Base-by-base conservation (phyloP, 2,329 filamentous ascomycete genomes). In the Paecilomyces sp. region DNA sequence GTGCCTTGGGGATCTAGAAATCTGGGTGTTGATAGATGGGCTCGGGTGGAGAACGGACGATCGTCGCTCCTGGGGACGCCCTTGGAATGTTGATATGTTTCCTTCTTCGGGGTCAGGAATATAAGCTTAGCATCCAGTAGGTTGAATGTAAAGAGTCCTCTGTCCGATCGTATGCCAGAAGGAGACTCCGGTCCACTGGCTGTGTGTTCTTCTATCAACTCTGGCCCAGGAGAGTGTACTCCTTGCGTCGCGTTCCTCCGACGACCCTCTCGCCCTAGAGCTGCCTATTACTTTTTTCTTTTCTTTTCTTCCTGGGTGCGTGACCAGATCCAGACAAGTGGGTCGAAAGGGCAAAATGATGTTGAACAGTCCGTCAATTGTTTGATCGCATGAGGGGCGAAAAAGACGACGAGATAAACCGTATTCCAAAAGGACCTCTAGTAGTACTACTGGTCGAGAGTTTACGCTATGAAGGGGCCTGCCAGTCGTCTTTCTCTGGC, bases 101-200 rank as follows among this genome's bases (percentile, higher is more conserved):
- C 56, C 64, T 60, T 63, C 57, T 61, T 60, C 62, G 60, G 64
- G 64, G 63, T 65, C 58, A 55, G 58, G 36, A 55, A 62, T 62
- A 62, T 65, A 65, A 66, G 63, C 64, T 65, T 65, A 64, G 64
- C 62, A 57, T 55, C 54, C 51, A 11, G 61, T 30, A 58, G 58
- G 62, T 54, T 60, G 63, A 65, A 62, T 57, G 55, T 56, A 25
- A 30, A 53, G 51, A 53, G 15, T 53, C 15, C 22, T 53, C 28
- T 53, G 22, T n/a, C 13, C 28, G 12, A 13, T 53, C 51, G 41
- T 47, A 53, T 53, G 51, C 51, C 25, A 28, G 25, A 30, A 25
- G 24, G 51, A 13, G 22, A 30, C 25, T 53, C 28, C 12, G 51
- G 51, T 25, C 51, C 51, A 30, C 51, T 30, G 51, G 51, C 7